Conservation (phyloP, 345 rosid species). For the Salix koriyanagi region DNA sequence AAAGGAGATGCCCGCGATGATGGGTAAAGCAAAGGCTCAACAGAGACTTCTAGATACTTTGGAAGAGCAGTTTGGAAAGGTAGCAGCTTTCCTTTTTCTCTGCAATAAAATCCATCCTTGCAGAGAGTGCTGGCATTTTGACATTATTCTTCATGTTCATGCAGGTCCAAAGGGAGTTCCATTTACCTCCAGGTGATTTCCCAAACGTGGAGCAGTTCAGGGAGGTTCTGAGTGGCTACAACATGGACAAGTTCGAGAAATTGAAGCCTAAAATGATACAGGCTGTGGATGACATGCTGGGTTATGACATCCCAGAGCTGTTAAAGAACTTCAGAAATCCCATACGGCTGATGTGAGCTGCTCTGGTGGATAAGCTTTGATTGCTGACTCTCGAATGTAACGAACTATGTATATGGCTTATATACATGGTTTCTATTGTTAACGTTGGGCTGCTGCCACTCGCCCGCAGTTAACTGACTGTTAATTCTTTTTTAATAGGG, state of each 20-base stretch:
- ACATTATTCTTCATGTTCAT: not conserved
- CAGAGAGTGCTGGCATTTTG: not conserved
- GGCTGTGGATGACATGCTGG: slow-evolving; percentile 88
- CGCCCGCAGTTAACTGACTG: no score
- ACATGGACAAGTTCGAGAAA: slow-evolving; percentile 78
- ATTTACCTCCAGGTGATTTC: slow-evolving; percentile 83
- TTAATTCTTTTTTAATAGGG: no score
- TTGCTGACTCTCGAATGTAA: no score
- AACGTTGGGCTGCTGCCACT: no score
- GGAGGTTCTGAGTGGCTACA: slow-evolving; percentile 73
- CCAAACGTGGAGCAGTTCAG: slow-evolving; percentile 77
- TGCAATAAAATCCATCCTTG: not conserved
- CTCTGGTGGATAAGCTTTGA: no score
- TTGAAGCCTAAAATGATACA: slow-evolving; percentile 88
- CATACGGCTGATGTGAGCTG: slow-evolving; percentile 41
- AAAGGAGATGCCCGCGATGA: slow-evolving; percentile 90
- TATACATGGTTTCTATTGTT: no score
- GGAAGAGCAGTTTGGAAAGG: slow-evolving; percentile 76
- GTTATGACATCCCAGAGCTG: slow-evolving; percentile 80
- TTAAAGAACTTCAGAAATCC: slow-evolving; percentile 82
- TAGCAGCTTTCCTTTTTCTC: slow-evolving; percentile 14
- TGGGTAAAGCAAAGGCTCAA: slow-evolving; percentile 90
- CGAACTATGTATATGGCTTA: no score
- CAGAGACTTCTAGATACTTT: slow-evolving; percentile 73
- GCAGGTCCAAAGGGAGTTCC: slow-evolving; percentile 86